Percentiles rank a stretch among this genome's conserved stretches.
Conservation (phyloP, 208 protist species). For the Wallacemonas sp. region DNA sequence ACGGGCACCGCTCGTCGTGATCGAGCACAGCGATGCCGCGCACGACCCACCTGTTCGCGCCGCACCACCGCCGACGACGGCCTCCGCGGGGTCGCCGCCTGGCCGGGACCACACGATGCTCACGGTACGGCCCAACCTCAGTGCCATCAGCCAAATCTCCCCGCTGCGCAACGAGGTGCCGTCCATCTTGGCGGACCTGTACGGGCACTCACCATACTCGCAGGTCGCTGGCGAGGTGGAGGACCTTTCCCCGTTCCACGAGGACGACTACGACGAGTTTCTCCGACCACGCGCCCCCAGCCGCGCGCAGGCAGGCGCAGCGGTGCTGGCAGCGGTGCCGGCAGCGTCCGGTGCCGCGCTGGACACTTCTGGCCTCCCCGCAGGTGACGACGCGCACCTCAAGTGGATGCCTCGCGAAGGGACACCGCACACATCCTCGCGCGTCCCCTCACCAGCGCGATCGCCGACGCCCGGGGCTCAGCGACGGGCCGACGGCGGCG, state of each 20-base stretch:
- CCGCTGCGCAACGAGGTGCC: slow-evolving; percentile 34
- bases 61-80: not conserved
- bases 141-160: slow-evolving; percentile 45
- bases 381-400: not conserved
- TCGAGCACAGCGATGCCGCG: not conserved
- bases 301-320: not conserved
- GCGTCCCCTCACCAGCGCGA: not conserved
- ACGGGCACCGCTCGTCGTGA: not conserved
- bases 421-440: not conserved
- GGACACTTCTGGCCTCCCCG: not conserved
- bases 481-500: no score
- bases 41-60: no score
- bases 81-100: not conserved
- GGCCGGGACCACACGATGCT: slow-evolving; percentile 4
- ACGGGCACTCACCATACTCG: slow-evolving; percentile 19
- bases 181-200: slow-evolving; percentile 40
- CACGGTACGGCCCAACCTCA: slow-evolving; percentile 32
- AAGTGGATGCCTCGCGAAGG: slow-evolving; percentile 5
- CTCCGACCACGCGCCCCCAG: no score
- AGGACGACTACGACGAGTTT: slow-evolving; percentile 9
- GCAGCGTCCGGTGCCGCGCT: no score
- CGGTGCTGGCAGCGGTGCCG: not conserved
- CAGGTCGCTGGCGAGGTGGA: not conserved
- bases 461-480: not conserved
- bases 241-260: slow-evolving; percentile 12